Base-by-base conservation (phyloP, 257 asterid genomes). In the Nicotiana attenuata region DNA sequence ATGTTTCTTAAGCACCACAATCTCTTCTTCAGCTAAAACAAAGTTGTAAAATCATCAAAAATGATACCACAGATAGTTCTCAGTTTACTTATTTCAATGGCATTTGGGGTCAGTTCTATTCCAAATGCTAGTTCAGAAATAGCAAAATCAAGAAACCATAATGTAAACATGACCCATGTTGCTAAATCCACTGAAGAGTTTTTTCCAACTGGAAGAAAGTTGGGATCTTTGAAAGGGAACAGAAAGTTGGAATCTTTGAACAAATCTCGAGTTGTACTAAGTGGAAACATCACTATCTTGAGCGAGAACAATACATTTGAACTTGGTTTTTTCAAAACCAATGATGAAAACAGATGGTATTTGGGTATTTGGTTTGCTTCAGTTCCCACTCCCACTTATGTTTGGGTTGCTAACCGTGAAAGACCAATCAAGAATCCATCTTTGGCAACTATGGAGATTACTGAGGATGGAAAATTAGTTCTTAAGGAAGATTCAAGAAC, bases 401-500 rank as follows among this genome's bases (percentile, higher is more conserved):
- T 91, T 77, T 94, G 98, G 98, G 97, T 92, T 5, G 97, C 97
- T 1, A 94, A 92, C 81, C 90, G 97, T 17, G 93, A 91, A 10
- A 90, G 57, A 2, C 94, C 97, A 82, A 81, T 91, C 86, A 86
- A 83, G 84, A 88, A 88, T 76, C 45, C 88, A 50, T 45, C 75
- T 5, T 86, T 88, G 15, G 92, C 92, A 3, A 82, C 86, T 4
- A 75, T 88, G 2, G 97, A 84, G 71, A 86, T 94, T 83, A 87
- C 87, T 3, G 87, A 45, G 24, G 86, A 82, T 22, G 94, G 97
- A 8, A 91, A 83, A 15, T 82, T 92, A 76, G 89, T 89, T 16
- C 81, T 92, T 3, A 59, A 71, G 9, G 95, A 88, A 69, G 88
- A 86, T 63, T 86, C 91, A 60, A 69, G 86, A 78, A 76, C 75